Conservation (phyloP, 805 yeast species). For the Komagataella kurtzmanii region DNA sequence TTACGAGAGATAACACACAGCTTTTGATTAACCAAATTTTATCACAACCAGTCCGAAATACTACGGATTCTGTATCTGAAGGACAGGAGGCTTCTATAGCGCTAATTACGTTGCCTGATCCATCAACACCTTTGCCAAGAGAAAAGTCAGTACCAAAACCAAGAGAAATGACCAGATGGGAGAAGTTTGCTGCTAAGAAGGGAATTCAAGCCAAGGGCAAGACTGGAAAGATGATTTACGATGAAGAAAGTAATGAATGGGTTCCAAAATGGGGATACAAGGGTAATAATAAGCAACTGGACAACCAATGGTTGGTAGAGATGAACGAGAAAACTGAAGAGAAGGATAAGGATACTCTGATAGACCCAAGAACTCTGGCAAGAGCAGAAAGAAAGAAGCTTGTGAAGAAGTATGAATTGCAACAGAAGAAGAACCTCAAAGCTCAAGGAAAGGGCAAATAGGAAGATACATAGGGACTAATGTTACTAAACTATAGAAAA, state of each 20-base stretch:
- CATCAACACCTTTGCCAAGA: constrained; percentile 74
- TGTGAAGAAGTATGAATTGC: constrained; percentile 72
- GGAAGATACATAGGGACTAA: neutral
- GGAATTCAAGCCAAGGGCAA: constrained; percentile 87
- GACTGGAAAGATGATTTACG: constrained; percentile 79
- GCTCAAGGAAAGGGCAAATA: constrained; percentile 5
- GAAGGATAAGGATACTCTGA: constrained; percentile 45
- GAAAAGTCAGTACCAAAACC: constrained; percentile 92
- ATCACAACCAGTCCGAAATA: constrained; percentile 78
- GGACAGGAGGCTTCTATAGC: constrained; percentile 66
- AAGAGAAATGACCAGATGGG: constrained; percentile 93
- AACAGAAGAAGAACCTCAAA: constrained; percentile 69
- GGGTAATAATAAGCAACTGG: constrained; percentile 80
- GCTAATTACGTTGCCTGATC: constrained; percentile 74
- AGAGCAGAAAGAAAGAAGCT: constrained; percentile 78
- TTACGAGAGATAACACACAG: constrained; percentile 88
- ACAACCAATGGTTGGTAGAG: constrained; percentile 92
- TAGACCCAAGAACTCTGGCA: constrained; percentile 76
- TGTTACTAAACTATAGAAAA: neutral
- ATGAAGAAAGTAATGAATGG: constrained; percentile 89
- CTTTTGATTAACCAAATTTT: constrained; percentile 80
- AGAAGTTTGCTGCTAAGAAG: constrained; percentile 87
- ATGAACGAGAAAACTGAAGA: constrained; percentile 57
- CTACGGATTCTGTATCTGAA: constrained; percentile 53
- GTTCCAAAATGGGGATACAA: constrained; percentile 97